Evolutionary conservation across 148 eudicot genomes (phyloP).

Genomic region (Fallopia convolvulus): DNA sequence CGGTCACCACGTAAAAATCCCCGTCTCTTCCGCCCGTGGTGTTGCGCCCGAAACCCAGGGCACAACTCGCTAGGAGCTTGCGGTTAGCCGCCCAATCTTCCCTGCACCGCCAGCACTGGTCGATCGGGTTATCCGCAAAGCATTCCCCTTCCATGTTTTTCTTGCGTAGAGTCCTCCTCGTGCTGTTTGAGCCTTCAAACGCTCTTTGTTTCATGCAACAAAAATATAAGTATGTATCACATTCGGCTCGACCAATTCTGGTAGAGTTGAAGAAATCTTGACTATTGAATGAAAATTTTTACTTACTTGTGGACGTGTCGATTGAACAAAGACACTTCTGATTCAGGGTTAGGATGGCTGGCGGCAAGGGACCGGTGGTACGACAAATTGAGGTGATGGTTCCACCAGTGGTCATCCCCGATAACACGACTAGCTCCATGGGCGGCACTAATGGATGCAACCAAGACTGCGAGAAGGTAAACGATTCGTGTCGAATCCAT

Average conservation of each 20-base stretch:
- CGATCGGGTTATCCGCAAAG: conserved; percentile 58
- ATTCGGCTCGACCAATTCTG: no score
- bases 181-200: conserved; percentile 20
- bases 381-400: conserved; percentile 30
- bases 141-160: conserved; percentile 28
- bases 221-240: not conserved
- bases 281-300: not conserved
- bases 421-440: not conserved
- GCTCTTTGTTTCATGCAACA: not conserved
- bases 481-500: conserved; percentile 1
- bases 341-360: conserved; percentile 28
- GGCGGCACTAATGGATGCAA: not conserved
- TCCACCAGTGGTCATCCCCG: conserved; percentile 27
- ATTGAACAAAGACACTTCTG: conserved; percentile 33
- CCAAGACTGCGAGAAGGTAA: not conserved
- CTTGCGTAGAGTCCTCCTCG: conserved; percentile 31
- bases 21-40: conserved; percentile 56
- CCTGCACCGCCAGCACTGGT: conserved; percentile 61
- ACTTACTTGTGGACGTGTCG: conserved; percentile 44
- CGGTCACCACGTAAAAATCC: conserved; percentile 37
- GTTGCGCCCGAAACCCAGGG: conserved; percentile 44
- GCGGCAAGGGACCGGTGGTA: conserved; percentile 26
- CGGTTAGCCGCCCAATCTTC: conserved; percentile 45
- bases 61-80: conserved; percentile 37
- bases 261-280: no score